phyloP scores from a whole-genome alignment of 139 green algal genomes.

The Chlamydomonas sp. region DNA sequence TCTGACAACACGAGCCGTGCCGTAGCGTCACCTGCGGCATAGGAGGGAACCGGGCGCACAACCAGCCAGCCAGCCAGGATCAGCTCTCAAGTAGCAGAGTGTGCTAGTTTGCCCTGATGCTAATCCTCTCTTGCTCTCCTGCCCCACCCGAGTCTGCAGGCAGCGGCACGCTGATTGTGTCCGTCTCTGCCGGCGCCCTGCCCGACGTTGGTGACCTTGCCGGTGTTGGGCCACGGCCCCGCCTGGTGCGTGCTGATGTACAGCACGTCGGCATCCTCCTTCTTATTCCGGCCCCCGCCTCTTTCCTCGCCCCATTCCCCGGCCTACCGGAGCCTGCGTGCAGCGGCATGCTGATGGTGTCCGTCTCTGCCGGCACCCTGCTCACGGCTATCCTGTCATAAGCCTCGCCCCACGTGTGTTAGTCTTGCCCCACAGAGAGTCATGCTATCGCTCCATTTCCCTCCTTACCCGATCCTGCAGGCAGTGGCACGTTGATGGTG shows the following conservation, averaged over 20 bases:
- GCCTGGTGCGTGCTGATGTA: conserved; percentile 80
- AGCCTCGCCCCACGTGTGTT: too few species aligned
- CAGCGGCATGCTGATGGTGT: conserved; percentile 75
- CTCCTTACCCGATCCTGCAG: conserved; percentile 28
- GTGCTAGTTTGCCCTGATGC: too few species aligned
- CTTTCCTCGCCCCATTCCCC: too few species aligned
- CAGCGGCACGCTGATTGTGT: conserved; percentile 75
- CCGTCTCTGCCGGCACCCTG: conserved; percentile 48
- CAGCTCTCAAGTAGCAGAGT: too few species aligned
- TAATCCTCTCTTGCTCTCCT: neutral
- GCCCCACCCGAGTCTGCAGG: conserved; percentile 38
- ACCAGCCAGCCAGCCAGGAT: too few species aligned
- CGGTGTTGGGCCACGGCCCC: neutral
- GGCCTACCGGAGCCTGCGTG: conserved; percentile 46
- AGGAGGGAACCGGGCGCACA: too few species aligned
- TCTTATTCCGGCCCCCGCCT: too few species aligned
- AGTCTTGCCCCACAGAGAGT: neutral
- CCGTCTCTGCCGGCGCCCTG: conserved; percentile 53
- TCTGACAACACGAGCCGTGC: too few species aligned
- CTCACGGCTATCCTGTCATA: too few species aligned
- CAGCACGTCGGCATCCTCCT: conserved; percentile 62
- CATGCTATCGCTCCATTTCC: neutral
- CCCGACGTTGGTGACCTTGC: conserved; percentile 47
- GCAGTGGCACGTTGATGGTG: conserved; percentile 78
- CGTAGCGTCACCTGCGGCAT: too few species aligned